Conservation (phyloP, 768 basidiomycete species). For the Rickenella mellea region DNA sequence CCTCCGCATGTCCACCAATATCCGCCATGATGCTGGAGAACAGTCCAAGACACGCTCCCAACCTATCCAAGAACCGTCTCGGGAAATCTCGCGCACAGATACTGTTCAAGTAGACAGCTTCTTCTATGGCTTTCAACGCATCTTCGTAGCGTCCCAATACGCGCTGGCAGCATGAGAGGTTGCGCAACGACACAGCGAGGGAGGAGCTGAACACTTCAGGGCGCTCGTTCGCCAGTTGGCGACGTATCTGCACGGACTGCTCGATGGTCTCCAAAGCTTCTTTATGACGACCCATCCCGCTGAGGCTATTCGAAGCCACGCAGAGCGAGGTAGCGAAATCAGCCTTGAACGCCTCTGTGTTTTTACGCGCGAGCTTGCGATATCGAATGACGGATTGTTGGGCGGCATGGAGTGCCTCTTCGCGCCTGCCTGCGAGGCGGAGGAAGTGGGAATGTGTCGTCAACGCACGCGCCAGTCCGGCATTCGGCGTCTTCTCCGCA, state of each 20-base stretch:
- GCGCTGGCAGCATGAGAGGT: conserved; percentile 2
- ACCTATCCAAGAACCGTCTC: neutral
- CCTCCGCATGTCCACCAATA: neutral
- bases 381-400: neutral
- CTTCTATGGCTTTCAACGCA: conserved; percentile 3
- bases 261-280: conserved; percentile 3
- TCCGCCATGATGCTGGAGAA: neutral
- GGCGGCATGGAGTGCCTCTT: conserved; percentile 5
- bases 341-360: neutral
- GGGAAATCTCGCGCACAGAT: neutral
- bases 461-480: neutral
- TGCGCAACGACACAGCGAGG: conserved; percentile 4
- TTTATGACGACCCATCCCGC: neutral
- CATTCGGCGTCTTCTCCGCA: too few relatives aligned
- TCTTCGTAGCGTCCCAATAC: conserved; percentile 4
- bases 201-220: conserved; percentile 3
- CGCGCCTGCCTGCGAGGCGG: neutral
- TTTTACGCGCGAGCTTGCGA: neutral
- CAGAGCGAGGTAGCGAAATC: conserved; percentile 4
- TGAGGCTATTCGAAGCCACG: conserved; percentile 2
- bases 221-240: conserved; percentile 1
- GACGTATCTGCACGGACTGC: conserved; percentile 4
- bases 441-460: conserved; percentile 1
- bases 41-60: neutral
- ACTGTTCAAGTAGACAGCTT: neutral